Evolutionary conservation across 768 basidiomycete species (phyloP).

Genomic region (Cystoderma amianthinum): DNA sequence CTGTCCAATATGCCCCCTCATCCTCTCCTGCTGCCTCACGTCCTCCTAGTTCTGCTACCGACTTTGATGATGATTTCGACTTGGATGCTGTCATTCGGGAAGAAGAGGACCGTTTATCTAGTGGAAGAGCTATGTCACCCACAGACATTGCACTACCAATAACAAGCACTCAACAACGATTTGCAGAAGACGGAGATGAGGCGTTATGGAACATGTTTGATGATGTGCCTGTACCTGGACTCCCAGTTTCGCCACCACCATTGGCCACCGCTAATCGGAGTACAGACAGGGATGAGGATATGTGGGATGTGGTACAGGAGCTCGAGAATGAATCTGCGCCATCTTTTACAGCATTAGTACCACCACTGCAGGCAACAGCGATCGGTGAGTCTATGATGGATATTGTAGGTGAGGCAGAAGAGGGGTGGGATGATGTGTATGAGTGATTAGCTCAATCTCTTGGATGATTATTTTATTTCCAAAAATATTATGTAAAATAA

Average conservation of each 20-base stretch:
- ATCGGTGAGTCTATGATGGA: slow-evolving; percentile 10
- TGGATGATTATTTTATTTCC: not conserved
- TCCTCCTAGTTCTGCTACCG: slow-evolving; percentile 33
- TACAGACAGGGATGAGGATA: slow-evolving; percentile 50
- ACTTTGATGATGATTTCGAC: slow-evolving; percentile 27
- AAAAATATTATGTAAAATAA: not conserved
- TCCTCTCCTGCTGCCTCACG: slow-evolving; percentile 24
- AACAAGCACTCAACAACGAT: too few species aligned
- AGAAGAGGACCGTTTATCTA: slow-evolving; percentile 28
- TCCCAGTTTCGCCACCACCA: slow-evolving; percentile 11
- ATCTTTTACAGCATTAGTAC: not conserved
- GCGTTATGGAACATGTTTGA: slow-evolving; percentile 67
- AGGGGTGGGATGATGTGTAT: slow-evolving; percentile 67
- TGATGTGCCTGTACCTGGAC: slow-evolving; percentile 30
- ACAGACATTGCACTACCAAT: not conserved
- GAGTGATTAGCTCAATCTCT: slow-evolving; percentile 17
- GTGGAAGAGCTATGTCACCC: slow-evolving; percentile 2
- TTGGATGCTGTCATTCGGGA: slow-evolving; percentile 44
- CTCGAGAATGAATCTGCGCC: slow-evolving; percentile 27
- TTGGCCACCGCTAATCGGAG: slow-evolving; percentile 13
- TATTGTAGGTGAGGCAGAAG: slow-evolving; percentile 18
- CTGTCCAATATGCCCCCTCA: slow-evolving; percentile 23
- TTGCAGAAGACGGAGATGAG: slow-evolving; percentile 39
- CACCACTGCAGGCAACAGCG: slow-evolving; percentile 16
- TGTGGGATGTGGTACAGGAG: slow-evolving; percentile 67